Base-by-base conservation (phyloP, 176 grass and related monocot species). In the Carex littledalei region DNA sequence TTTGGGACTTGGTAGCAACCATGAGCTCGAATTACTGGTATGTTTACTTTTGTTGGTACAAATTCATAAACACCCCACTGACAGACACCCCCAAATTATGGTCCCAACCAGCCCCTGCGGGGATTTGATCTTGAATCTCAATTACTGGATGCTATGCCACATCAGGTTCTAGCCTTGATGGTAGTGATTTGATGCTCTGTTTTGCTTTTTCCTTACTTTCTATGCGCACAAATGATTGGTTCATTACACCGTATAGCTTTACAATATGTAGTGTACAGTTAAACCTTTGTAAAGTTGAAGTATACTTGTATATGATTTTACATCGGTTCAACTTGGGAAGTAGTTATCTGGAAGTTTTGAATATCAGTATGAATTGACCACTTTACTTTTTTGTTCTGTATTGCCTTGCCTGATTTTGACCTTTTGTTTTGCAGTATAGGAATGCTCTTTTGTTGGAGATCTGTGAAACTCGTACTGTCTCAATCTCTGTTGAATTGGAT, bases 1-100 rank as follows among this genome's bases (percentile, higher is more conserved):
- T 62, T 57, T 79, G 84, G 52, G 74, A 17, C 21, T 78, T 85
- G 72, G 59, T 55, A 77, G 82, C 78, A 88, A 79, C 84, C 77
- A 69, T 78, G 55, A 78, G 86, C 52, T 82, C 80, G 84, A 85
- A 70, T 72, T 91, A 87, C 74, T 89, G 94, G 91, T 93, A 91
- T 85, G 87, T 82, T 66, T 84, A 54, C 29, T 57, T 31, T 29
- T 5, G 57, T 13, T 53, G 55, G 67, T 34, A 15, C 4, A 32
- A 54, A 62, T 22, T 47, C 58, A 32, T 32, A 65, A 58, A 63
- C 32, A 83, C 45, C 39, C 39, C 2, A 83, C 22, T 32, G 3
- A 13, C 62, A 13, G 1, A 24, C 20, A 65, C 26, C 62, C 60
- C 22, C 61, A 26, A 63, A 10, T 39, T 41, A 43, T 43, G 10